Base-by-base conservation (phyloP, 257 asterid genomes). In the Fraxinus excelsior region DNA sequence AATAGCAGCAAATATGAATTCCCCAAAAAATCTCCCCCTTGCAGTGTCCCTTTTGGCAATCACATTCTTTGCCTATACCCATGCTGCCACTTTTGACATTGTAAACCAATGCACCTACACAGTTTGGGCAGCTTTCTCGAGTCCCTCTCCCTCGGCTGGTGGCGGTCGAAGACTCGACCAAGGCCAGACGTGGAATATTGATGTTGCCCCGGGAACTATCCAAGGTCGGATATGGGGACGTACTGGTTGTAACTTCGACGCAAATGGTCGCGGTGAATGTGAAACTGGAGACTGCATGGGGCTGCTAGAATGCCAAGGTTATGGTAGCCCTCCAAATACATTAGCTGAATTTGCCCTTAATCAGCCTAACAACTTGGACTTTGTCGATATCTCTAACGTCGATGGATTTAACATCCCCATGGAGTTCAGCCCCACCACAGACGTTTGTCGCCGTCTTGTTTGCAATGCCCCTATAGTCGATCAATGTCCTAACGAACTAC, bases 391-490 rank as follows among this genome's bases (percentile, higher is more conserved):
- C 2, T 81, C 84, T 21, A 31, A 56, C 2, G 78, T 83, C 0
- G 87, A 80, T 13, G 87, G 87, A 4, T 80, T 76, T 67, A 77
- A 83, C 29, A 56, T 83, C 1, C 84, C 84, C 0, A 80, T 83
- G 82, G 75, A 74, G 25, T 80, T 83, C 16, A 60, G 78, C 31
- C 82, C 82, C 14, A 40, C 75, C 4, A 32, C 79, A 3, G 70
- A 78, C 0, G 75, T 12, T 0, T 83, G 86, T 40, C 21, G 60
- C 0, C 35, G 7, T 5, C 37, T 79, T 10, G 18, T 58, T 8
- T 89, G 93, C 83, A 46, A 78, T 0, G 91, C 79, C 25, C 81
- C 76, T 11, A 84, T 88, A 70, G 74, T 77, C 65, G 80, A 76
- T 0, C 77, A 88, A 68, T 86, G 92, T 53, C 92, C 90, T 1